These are phyloP conservation scores for Neurospora sp. DNA, from an alignment of 495 filamentous ascomycete species.

Conservation along the genomic window DNA sequence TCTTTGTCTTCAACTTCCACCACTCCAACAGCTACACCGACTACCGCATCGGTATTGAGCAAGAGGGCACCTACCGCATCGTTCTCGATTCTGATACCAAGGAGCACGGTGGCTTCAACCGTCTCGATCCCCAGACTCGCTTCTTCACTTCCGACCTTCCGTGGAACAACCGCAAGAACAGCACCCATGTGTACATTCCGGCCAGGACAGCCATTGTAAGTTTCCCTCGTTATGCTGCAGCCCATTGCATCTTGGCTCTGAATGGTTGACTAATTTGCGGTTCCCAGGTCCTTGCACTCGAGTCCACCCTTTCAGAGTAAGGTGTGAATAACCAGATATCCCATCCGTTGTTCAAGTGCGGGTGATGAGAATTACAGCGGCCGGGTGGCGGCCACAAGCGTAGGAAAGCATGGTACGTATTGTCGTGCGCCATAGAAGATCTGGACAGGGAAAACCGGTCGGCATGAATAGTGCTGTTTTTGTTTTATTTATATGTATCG, in stretches of 20 bases:
- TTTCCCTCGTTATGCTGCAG: not conserved
- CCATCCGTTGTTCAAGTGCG: not conserved
- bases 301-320: conserved; percentile 11
- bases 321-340: not conserved
- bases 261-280: not conserved
- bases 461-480: not conserved
- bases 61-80: conserved; percentile 75
- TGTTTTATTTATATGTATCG: not conserved
- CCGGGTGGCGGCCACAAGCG: not conserved
- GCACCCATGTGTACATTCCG: conserved; percentile 85
- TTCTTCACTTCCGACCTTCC: conserved; percentile 84
- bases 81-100: conserved; percentile 73
- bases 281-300: conserved; percentile 22
- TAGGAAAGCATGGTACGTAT: not conserved
- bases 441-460: not conserved
- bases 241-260: not conserved
- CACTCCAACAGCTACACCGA: conserved; percentile 80
- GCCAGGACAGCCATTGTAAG: conserved; percentile 77
- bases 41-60: conserved; percentile 83
- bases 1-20: conserved; percentile 97
- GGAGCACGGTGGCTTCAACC: conserved; percentile 68
- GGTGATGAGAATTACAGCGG: not conserved
- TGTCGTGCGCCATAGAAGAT: not conserved
- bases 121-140: conserved; percentile 64
- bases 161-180: conserved; percentile 88